Evolutionary conservation across 2,329 filamentous ascomycete genomes (phyloP), one percentile per base, ranked within the genome.

Genomic region (Teratosphaeriaceae sp.): DNA sequence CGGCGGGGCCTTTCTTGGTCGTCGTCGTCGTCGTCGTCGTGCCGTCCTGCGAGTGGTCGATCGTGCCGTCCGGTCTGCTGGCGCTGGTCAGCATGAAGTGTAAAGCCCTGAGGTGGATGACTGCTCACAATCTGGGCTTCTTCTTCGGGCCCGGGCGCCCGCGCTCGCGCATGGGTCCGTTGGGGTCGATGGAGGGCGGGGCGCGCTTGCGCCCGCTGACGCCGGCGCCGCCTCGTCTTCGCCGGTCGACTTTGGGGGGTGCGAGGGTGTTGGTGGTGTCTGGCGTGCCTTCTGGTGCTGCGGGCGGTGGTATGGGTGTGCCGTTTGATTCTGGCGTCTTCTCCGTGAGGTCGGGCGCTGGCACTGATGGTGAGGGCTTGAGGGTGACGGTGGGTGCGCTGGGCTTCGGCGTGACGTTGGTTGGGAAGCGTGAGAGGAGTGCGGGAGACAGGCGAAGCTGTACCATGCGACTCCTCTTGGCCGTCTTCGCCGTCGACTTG

Each of bases 91-190:
- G 55, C 43, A 29, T 6, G 19, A 15, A 11, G 6, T 5, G 22
- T 38, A 15, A 16, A 23, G 19, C 3, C 31, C 16, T 12, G 33
- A 37, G 13, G 35, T 33, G 12, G n/a, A 23, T 26, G 35, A 16
- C 15, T 42, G 84, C 88, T 70, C 84, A 96, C 90, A 95, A 69
- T 74, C 85, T 82, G 52, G 85, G 82, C 72, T 94, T 95, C 79
- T 96, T 95, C 78, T 96, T 97, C 0, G 90, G 90, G 5, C 90
- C 90, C 5, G 92, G 90, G 71, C 94, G 94, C 61, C 85, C 85
- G 62, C 57, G 43, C 44, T 62, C 59, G 21, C 53, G 49, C 42
- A 53, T 53, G 7, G 56, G 55, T 12, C 53, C 56, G 40, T 58
- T 56, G 15, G 58, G 58, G 50, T 89, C 85, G 58, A 69, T 61